phyloP scores from a whole-genome alignment of 805 yeast genomes.

The Saccharomycopsis sp. region DNA sequence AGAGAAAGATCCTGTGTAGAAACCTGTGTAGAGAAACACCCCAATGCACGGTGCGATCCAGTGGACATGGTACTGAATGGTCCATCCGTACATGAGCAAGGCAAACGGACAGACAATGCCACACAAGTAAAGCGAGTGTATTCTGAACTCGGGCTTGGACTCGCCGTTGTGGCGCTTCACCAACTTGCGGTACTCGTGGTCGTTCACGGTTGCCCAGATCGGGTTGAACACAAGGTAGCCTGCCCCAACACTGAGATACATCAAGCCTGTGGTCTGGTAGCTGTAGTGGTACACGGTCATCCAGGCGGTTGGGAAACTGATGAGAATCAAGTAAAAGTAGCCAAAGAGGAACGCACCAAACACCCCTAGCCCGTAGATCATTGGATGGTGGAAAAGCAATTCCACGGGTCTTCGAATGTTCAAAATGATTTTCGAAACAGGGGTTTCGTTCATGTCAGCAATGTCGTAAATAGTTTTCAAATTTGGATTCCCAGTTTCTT shows the following conservation, averaged over 20 bases:
- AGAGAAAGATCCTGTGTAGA: constrained; percentile 53
- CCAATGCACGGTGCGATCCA: constrained; percentile 59
- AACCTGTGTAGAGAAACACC: constrained; percentile 49
- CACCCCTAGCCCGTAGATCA: constrained; percentile 53
- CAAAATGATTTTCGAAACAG: constrained; percentile 10
- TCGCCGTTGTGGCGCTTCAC: constrained; percentile 40
- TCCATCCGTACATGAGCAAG: constrained; percentile 65
- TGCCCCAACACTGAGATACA: constrained; percentile 48
- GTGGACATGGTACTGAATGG: constrained; percentile 43
- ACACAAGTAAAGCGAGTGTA: constrained; percentile 41
- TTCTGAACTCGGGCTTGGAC: constrained; percentile 50
- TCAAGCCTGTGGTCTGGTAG: constrained; percentile 44
- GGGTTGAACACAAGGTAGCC: constrained; percentile 45
- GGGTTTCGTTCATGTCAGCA: constrained; percentile 31
- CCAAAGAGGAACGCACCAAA: constrained; percentile 63
- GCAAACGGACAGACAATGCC: constrained; percentile 52
- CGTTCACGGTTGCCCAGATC: constrained; percentile 39
- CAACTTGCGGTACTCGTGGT: constrained; percentile 31
- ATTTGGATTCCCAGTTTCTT: constrained; percentile 45
- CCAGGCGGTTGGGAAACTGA: constrained; percentile 50
- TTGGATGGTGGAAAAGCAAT: constrained; percentile 48
- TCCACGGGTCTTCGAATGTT: constrained; percentile 46
- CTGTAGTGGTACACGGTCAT: constrained; percentile 37
- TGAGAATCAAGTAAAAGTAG: constrained; percentile 53
- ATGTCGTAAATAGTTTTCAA: constrained; percentile 55